Percentiles rank a stretch among this genome's conserved stretches.
These are phyloP conservation scores for Boletus patriciae DNA, from an alignment of 768 basidiomycete genomes.

Conservation along the genomic window DNA sequence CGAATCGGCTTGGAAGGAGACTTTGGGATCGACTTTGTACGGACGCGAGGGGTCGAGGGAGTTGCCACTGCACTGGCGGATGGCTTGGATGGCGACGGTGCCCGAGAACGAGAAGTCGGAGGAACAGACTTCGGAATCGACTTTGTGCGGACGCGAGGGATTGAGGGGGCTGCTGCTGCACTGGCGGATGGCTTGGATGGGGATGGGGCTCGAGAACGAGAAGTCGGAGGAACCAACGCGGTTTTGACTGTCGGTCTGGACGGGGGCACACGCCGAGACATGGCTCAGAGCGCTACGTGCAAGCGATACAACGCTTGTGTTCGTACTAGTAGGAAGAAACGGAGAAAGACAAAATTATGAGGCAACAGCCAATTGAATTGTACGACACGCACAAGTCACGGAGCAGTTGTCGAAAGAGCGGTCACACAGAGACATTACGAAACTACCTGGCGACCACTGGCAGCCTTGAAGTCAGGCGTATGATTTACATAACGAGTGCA, in stretches of 20 bases:
- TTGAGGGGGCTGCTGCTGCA: conserved; percentile 23
- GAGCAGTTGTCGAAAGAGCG: neutral
- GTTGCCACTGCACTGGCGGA: conserved; percentile 25
- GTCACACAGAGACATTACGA: conserved; percentile 24
- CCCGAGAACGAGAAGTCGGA: conserved; percentile 33
- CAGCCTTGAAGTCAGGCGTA: neutral
- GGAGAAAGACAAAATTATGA: neutral
- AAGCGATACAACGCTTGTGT: conserved; percentile 1
- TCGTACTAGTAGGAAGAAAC: conserved; percentile 6
- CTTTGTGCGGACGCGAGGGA: conserved; percentile 38
- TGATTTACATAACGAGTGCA: neutral
- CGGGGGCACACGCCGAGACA: conserved; percentile 47
- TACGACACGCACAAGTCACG: conserved; percentile 3
- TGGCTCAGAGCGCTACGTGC: conserved; percentile 11
- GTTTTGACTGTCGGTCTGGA: conserved; percentile 35
- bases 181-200: conserved; percentile 32
- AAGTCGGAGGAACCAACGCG: conserved; percentile 24
- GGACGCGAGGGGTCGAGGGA: conserved; percentile 33
- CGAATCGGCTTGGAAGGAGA: conserved; percentile 34
- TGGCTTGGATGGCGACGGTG: conserved; percentile 32
- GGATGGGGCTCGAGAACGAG: conserved; percentile 35
- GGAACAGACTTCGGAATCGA: conserved; percentile 30
- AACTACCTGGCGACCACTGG: conserved; percentile 7
- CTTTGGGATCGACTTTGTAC: conserved; percentile 39
- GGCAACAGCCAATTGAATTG: neutral